Conservation (phyloP, 192 early-diverging fungal genomes). For the Rhizoclosmatium sp. region DNA sequence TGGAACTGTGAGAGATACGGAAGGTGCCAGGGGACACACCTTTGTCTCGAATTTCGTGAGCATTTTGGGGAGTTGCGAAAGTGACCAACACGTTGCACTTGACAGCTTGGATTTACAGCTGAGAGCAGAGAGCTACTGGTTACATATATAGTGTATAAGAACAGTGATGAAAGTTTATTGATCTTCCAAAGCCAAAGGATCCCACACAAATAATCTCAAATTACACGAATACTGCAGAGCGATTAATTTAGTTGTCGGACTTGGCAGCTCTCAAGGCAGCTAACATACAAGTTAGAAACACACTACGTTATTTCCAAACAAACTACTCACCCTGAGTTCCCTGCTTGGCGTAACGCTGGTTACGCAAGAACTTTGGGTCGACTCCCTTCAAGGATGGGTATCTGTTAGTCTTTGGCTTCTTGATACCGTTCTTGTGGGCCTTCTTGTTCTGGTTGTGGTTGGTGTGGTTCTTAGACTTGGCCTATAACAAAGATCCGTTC, state of each 20-base stretch:
- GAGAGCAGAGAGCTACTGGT: too few species aligned
- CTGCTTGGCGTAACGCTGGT: slow-evolving; percentile 95
- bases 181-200: too few species aligned
- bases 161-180: too few species aligned
- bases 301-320: not conserved
- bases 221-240: too few species aligned
- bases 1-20: too few species aligned
- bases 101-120: too few species aligned
- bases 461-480: slow-evolving; percentile 91
- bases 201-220: too few species aligned
- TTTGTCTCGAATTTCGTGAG: slow-evolving; percentile 96
- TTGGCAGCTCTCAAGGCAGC: too few species aligned
- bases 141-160: too few species aligned
- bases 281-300: too few species aligned
- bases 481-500: slow-evolving; percentile 21
- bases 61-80: slow-evolving; percentile 39
- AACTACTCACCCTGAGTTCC: slow-evolving; percentile 40
- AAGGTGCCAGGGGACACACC: slow-evolving; percentile 40
- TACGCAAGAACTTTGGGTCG: slow-evolving; percentile 94
- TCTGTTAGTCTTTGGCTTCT: slow-evolving; percentile 90
- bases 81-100: too few species aligned
- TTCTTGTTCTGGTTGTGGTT: slow-evolving; percentile 99
- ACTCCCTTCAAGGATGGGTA: slow-evolving; percentile 94
- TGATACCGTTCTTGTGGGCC: slow-evolving; percentile 99
- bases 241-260: too few species aligned